Percentiles rank a stretch among this genome's conserved stretches.
phyloP scores from a whole-genome alignment of 805 yeast species.

The Metschnikowia picachoensis region DNA sequence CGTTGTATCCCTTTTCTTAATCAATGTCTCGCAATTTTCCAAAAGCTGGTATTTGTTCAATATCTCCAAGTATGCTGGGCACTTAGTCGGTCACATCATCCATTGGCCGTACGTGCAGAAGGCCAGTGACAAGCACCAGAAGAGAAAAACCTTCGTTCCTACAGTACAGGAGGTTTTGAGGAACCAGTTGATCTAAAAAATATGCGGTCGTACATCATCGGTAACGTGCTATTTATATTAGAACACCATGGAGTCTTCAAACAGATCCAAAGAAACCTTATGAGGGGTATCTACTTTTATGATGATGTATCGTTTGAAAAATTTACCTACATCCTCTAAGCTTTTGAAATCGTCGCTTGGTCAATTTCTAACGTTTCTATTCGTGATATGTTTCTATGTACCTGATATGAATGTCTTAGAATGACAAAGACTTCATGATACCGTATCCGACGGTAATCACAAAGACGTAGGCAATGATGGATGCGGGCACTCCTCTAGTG shows the following conservation, averaged over 20 bases:
- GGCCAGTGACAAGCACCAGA: constrained; percentile 16
- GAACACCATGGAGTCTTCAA: constrained; percentile 30
- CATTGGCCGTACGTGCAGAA: constrained; percentile 22
- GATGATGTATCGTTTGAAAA: too few species aligned
- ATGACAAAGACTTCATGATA: constrained; percentile 26
- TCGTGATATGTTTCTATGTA: background rate
- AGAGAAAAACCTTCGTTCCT: constrained; percentile 19
- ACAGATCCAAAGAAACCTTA: constrained; percentile 16
- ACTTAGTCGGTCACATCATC: constrained; percentile 9
- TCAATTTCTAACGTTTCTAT: too few species aligned
- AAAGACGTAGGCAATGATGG: constrained; percentile 33
- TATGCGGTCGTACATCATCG: constrained; percentile 32
- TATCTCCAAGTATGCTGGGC: constrained; percentile 7
- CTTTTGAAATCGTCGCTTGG: background rate
- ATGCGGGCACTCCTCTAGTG: constrained; percentile 41
- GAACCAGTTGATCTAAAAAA: constrained; percentile 17
- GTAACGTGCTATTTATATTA: constrained; percentile 26
- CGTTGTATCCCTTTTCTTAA: constrained; percentile 20
- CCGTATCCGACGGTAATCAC: constrained; percentile 40
- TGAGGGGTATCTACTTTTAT: background rate
- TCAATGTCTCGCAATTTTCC: constrained; percentile 13
- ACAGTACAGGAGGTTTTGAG: constrained; percentile 24
- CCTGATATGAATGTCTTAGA: background rate
- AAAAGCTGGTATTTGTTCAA: constrained; percentile 7
- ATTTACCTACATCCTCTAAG: background rate